Conservation (phyloP, 2,329 filamentous ascomycete genomes). For the Penicillium sp. region DNA sequence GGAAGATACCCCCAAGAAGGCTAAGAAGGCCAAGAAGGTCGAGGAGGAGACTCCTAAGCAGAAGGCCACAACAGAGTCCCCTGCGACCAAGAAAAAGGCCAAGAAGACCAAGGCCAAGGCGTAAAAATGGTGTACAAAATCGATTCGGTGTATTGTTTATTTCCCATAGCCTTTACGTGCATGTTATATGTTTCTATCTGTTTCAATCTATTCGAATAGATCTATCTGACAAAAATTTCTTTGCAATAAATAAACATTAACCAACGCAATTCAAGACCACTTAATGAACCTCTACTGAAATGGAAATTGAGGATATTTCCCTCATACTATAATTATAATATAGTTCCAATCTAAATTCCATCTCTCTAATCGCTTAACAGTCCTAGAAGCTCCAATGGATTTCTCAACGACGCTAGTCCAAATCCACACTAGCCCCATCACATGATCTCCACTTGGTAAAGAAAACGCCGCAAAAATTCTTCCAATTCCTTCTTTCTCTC, state of each 20-base stretch:
- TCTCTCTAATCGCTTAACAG: no score
- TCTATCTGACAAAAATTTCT: background rate
- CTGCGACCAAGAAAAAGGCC: constrained; percentile 27
- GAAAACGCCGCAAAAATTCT: constrained; percentile 24
- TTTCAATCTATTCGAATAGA: background rate
- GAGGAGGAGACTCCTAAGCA: constrained; percentile 22
- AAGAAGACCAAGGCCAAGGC: constrained; percentile 37
- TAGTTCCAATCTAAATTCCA: background rate
- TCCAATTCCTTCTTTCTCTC: constrained; percentile 41
- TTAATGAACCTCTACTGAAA: no score
- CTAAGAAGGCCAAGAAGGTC: constrained; percentile 36
- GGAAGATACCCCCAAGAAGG: constrained; percentile 36
- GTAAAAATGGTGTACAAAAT: constrained; percentile 24
- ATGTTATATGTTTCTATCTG: constrained; percentile 6
- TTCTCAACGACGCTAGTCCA: background rate
- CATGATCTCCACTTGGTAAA: constrained; percentile 21
- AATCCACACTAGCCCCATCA: constrained; percentile 23
- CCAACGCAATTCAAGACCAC: no score
- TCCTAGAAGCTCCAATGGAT: background rate
- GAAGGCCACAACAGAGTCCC: constrained; percentile 19
- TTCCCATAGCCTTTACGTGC: constrained; percentile 21
- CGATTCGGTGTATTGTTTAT: constrained; percentile 15
- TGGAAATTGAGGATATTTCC: no score
- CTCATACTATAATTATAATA: no score
- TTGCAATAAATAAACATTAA: background rate